Evolutionary conservation across 495 filamentous ascomycete genomes (phyloP).

Genomic region (Penicillium paxilli): DNA sequence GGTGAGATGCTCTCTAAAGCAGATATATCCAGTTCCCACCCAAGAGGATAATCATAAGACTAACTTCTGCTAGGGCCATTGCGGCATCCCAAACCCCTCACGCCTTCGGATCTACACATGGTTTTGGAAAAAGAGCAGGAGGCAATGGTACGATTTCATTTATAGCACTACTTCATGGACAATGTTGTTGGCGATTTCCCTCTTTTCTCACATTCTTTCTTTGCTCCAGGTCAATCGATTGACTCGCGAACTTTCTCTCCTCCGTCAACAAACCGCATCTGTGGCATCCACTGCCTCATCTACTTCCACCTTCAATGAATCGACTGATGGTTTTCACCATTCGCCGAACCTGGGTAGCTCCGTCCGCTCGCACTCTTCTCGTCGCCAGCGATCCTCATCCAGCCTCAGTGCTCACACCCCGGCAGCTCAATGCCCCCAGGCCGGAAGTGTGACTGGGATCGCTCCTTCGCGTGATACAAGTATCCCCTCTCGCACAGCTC

Average conservation of each 20-base stretch:
- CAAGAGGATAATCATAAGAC: background rate
- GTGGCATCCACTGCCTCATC: conserved; percentile 81
- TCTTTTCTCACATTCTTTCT: background rate
- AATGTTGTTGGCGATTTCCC: background rate
- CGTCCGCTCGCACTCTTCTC: conserved; percentile 55
- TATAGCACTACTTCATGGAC: background rate
- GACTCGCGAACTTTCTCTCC: conserved; percentile 76
- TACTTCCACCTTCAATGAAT: conserved; percentile 60
- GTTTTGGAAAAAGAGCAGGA: conserved; percentile 93
- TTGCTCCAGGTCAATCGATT: conserved; percentile 78
- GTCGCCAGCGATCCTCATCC: conserved; percentile 65
- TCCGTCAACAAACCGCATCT: conserved; percentile 80
- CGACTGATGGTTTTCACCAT: conserved; percentile 43
- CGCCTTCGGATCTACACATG: conserved; percentile 80
- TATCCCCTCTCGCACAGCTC: conserved; percentile 17
- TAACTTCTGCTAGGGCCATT: conserved; percentile 51
- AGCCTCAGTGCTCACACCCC: conserved; percentile 55
- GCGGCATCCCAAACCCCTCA: conserved; percentile 81
- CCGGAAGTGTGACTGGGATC: conserved; percentile 48
- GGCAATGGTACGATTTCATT: conserved; percentile 62
- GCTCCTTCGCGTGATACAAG: conserved; percentile 45
- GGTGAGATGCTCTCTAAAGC: too few relatives aligned
- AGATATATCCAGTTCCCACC: too few relatives aligned
- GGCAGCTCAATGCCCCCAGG: conserved; percentile 45
- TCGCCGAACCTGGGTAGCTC: conserved; percentile 52